These are phyloP conservation scores for Leccinum variicolor DNA, from an alignment of 768 basidiomycete genomes.

Conservation along the genomic window DNA sequence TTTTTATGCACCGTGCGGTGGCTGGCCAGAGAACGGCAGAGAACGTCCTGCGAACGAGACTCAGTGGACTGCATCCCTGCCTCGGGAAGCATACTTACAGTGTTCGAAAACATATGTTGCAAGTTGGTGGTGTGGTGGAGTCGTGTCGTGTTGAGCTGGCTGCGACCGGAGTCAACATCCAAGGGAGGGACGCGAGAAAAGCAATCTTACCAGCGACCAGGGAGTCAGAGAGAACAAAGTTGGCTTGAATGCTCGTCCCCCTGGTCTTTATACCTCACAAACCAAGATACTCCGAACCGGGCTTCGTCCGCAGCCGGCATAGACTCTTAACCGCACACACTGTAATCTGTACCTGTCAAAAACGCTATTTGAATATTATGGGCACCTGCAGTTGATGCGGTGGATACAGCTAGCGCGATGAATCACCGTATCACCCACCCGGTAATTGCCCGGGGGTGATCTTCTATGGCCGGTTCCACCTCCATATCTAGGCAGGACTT, in stretches of 20 bases:
- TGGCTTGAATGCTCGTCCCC: background rate
- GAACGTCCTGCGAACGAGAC: background rate
- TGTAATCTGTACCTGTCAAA: background rate
- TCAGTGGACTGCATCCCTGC: background rate
- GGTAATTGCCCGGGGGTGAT: background rate
- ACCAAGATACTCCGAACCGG: background rate
- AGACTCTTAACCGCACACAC: background rate
- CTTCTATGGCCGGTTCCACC: background rate
- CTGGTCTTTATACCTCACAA: constrained; percentile 9
- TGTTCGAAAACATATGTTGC: constrained; percentile 3
- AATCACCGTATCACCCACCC: no score
- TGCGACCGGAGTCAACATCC: background rate
- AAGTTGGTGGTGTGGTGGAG: background rate
- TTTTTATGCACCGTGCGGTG: background rate
- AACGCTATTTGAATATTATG: background rate
- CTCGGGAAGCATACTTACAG: background rate
- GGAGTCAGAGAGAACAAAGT: background rate
- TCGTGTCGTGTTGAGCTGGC: background rate
- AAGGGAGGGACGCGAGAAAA: background rate
- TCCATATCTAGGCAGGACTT: background rate
- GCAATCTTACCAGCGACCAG: background rate
- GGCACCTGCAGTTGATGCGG: no score
- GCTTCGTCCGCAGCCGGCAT: background rate
- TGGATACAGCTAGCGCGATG: no score
- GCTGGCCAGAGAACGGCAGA: background rate